Evolutionary conservation across 2,329 filamentous ascomycete genomes (phyloP).

Genomic region (Fusarium anguioides): DNA sequence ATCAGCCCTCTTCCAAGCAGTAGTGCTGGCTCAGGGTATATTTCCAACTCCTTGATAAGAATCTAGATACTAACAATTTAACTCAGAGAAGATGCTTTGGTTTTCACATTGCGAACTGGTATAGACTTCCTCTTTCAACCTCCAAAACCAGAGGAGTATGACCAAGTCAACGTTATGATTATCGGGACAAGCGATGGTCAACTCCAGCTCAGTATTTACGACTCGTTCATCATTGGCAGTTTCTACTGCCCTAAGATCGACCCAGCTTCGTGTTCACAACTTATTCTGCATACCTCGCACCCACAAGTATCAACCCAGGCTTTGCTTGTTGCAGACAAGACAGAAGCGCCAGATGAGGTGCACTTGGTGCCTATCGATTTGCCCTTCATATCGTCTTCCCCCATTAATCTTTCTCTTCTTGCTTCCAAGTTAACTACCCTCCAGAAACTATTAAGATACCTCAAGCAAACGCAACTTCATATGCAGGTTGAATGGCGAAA

Average conservation of each 20-base stretch:
- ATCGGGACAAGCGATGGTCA: slow-evolving; percentile 77
- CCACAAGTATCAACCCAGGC: slow-evolving; percentile 80
- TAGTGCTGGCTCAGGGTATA: slow-evolving; percentile 71
- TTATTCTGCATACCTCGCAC: slow-evolving; percentile 75
- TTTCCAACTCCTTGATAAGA: not conserved
- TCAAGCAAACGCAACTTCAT: slow-evolving; percentile 81
- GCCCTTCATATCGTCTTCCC: slow-evolving; percentile 82
- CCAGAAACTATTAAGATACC: slow-evolving; percentile 86
- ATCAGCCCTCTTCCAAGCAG: slow-evolving; percentile 74
- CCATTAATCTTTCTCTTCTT: slow-evolving; percentile 83
- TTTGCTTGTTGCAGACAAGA: slow-evolving; percentile 66
- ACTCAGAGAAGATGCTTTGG: slow-evolving; percentile 62
- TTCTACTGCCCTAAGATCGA: slow-evolving; percentile 62
- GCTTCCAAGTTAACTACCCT: slow-evolving; percentile 88
- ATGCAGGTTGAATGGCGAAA: slow-evolving; percentile 87
- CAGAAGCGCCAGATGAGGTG: slow-evolving; percentile 48
- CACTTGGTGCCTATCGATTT: slow-evolving; percentile 82
- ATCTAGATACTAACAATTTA: slow-evolving; percentile 16
- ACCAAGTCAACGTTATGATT: slow-evolving; percentile 83
- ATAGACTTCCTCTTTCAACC: slow-evolving; percentile 77
- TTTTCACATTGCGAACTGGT: slow-evolving; percentile 76
- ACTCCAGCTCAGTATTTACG: slow-evolving; percentile 84
- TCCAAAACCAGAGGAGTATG: slow-evolving; percentile 71
- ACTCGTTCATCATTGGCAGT: slow-evolving; percentile 82
- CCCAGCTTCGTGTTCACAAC: slow-evolving; percentile 45